These are phyloP conservation scores for Tolypocladium tropicale DNA, from an alignment of 2,329 filamentous ascomycete species.

Conservation along the genomic window DNA sequence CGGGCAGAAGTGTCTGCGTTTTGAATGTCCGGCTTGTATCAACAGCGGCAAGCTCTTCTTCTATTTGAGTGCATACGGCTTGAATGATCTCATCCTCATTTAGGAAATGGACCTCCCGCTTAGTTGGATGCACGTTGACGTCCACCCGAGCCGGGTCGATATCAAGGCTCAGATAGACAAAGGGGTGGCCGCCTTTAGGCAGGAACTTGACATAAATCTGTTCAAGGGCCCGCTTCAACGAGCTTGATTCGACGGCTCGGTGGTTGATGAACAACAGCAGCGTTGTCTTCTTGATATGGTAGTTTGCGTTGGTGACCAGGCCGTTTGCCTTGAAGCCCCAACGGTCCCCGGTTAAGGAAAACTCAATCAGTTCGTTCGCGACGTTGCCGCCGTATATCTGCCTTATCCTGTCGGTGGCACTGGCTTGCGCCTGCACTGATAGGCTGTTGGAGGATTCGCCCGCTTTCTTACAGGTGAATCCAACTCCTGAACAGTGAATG, in stretches of 20 bases:
- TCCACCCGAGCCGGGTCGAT: slow-evolving; percentile 90
- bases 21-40: slow-evolving; percentile 91
- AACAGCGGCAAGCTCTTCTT: slow-evolving; percentile 68
- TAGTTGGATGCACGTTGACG: slow-evolving; percentile 96
- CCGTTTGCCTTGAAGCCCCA: slow-evolving; percentile 80
- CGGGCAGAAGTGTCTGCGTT: slow-evolving; percentile 81
- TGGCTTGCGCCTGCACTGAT: slow-evolving; percentile 64
- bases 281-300: slow-evolving; percentile 80
- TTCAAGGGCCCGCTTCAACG: slow-evolving; percentile 82
- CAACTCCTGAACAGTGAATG: slow-evolving; percentile 81
- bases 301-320: slow-evolving; percentile 86
- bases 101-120: slow-evolving; percentile 91
- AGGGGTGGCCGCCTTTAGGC: slow-evolving; percentile 89
- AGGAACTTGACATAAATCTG: slow-evolving; percentile 81
- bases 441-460: slow-evolving; percentile 78
- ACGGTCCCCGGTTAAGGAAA: slow-evolving; percentile 59
- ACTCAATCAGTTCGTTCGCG: slow-evolving; percentile 78
- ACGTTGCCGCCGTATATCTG: slow-evolving; percentile 78
- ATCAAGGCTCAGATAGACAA: slow-evolving; percentile 83
- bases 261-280: slow-evolving; percentile 95
- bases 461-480: slow-evolving; percentile 94
- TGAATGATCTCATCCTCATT: slow-evolving; percentile 96
- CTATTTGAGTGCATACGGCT: slow-evolving; percentile 70
- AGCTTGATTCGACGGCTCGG: slow-evolving; percentile 79
- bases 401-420: slow-evolving; percentile 71